Base-by-base conservation (phyloP, 2,329 filamentous ascomycete species). In the Aspergillus sergii region DNA sequence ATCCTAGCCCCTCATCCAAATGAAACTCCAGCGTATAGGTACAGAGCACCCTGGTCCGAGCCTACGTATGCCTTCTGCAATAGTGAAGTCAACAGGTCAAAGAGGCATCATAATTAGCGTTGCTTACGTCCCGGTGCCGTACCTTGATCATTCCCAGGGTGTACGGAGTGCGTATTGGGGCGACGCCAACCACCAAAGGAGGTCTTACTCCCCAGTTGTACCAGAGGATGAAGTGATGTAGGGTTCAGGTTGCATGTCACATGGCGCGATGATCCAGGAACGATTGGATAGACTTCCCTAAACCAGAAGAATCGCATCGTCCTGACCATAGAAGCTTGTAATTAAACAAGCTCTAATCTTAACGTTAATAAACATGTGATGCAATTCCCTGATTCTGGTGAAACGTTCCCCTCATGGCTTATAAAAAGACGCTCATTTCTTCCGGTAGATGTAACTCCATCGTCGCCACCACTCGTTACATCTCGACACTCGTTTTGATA, bases 401-500 rank as follows among this genome's bases (percentile, higher is more conserved):
- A 23, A 34, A 43, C 41, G 3, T 9, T 30, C 12, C 28, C 32
- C 34, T n/a, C 45, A 36, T 39, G 48, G 12, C 12, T 32, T 53
- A 59, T 53, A 59, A 41, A 54, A 54, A 54, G 23, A 28, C 36
- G 9, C 30, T 23, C 36, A 28, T 39, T 6, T 12, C 21, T 34
- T 9, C 58, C 19, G 16, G 16, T 6, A 16, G 14, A 36, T 36
- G 3, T 19, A 45, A 6, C 39, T 26, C 14, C 8, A 1, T 45
- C 12, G 39, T 14, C 4, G 19, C 51, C 14, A 43, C 58, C 58
- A 28, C 51, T 60, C 58, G 28, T 50, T 60, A 48, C 4, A 43
- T 41, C 26, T 54, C 26, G 36, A 56, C 58, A 48, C 51, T 60
- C 58, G 26, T 60, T 60, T 56, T 19, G 14, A 26, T 32, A 16